Evolutionary conservation across 352 stramenopile species (phyloP).

Genomic region (Peronospora farinosa): DNA sequence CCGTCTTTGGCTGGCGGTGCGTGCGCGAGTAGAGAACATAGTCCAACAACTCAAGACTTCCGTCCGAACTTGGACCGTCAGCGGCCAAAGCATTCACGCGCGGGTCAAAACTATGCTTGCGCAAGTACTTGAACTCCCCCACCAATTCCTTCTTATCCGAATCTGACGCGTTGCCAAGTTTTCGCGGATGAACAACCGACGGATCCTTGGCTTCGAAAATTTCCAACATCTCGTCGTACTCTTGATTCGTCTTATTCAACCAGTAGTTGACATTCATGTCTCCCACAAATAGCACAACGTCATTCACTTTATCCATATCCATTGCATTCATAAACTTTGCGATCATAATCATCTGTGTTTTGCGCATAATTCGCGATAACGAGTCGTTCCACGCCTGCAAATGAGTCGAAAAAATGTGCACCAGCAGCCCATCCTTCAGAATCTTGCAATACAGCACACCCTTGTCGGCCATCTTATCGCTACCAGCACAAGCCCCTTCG

Average conservation of each 20-base stretch:
- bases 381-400: slow-evolving; percentile 73
- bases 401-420: slow-evolving; percentile 74
- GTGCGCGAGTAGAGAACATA: slow-evolving; percentile 59
- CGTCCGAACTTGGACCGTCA: slow-evolving; percentile 62
- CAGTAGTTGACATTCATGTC: slow-evolving; percentile 78
- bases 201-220: slow-evolving; percentile 54
- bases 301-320: slow-evolving; percentile 51
- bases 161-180: slow-evolving; percentile 17
- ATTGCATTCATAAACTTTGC: slow-evolving; percentile 46
- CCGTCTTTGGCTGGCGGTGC: slow-evolving; percentile 48
- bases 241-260: slow-evolving; percentile 60
- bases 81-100: slow-evolving; percentile 61
- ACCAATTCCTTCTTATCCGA: slow-evolving; percentile 22
- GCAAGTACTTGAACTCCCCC: slow-evolving; percentile 32
- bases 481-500: slow-evolving; percentile 49
- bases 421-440: slow-evolving; percentile 59
- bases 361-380: slow-evolving; percentile 43
- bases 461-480: slow-evolving; percentile 69
- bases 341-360: slow-evolving; percentile 65
- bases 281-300: slow-evolving; percentile 55
- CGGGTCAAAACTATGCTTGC: slow-evolving; percentile 66
- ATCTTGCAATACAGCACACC: slow-evolving; percentile 78
- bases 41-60: slow-evolving; percentile 65
- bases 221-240: slow-evolving; percentile 79
- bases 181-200: slow-evolving; percentile 23